A percentile compares a stretch with the other conserved stretches of the same genome.
Conservation (phyloP, 163 green algal genomes). For the Scenedesmus sp. region DNA sequence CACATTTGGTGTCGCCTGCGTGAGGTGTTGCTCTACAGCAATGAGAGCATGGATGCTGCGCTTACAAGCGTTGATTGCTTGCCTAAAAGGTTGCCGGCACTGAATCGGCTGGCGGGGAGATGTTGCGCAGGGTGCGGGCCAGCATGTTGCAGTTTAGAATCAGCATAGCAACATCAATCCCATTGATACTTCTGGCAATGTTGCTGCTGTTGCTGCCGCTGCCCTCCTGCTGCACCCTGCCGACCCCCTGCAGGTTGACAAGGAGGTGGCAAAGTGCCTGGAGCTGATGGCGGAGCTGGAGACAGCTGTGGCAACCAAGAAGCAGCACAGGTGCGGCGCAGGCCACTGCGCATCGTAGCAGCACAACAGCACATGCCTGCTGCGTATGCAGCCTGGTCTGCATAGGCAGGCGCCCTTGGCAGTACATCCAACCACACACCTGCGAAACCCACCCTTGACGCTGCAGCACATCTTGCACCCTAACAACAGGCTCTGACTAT, state of each 20-base stretch:
- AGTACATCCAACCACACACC: too few relatives aligned
- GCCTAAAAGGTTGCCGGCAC: too few relatives aligned
- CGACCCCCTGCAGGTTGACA: slow-evolving; percentile 62
- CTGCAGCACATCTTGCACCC: background rate
- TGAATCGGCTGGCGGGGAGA: too few relatives aligned
- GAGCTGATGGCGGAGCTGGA: slow-evolving; percentile 70
- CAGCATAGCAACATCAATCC: too few relatives aligned
- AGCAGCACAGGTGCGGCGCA: slow-evolving; percentile 34
- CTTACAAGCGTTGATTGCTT: too few relatives aligned
- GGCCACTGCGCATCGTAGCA: background rate
- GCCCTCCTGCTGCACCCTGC: too few relatives aligned
- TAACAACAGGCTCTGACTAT: background rate
- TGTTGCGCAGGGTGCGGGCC: too few relatives aligned
- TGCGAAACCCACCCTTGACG: too few relatives aligned
- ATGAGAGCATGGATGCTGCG: too few relatives aligned
- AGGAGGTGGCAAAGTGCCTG: slow-evolving; percentile 70
- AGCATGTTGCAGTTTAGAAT: too few relatives aligned
- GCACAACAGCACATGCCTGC: background rate
- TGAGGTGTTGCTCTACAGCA: background rate
- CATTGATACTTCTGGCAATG: background rate
- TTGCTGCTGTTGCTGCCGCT: background rate
- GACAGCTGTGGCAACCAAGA: slow-evolving; percentile 74
- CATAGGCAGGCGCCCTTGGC: background rate
- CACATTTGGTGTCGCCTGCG: too few relatives aligned
- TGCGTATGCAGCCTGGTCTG: background rate